Evolutionary conservation across 2,329 filamentous ascomycete species (phyloP).

Genomic region (Scedosporium minutisporum): DNA sequence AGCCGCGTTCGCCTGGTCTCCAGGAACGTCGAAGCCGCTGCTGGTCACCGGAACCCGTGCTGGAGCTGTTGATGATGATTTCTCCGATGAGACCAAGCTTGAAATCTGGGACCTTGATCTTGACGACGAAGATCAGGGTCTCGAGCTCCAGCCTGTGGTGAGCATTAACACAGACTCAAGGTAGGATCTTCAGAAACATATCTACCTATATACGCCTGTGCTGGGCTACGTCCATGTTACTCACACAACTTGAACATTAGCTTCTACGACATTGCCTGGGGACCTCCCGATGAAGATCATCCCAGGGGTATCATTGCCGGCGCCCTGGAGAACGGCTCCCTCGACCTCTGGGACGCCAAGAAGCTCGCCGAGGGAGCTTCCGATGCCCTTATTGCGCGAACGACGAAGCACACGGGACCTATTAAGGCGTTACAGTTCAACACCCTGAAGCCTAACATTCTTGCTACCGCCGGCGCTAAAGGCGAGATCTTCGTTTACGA

Average conservation of each 20-base stretch:
- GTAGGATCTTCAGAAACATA: conserved; percentile 34
- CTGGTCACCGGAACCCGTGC: conserved; percentile 90
- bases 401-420: conserved; percentile 80
- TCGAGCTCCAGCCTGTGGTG: conserved; percentile 77
- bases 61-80: conserved; percentile 91
- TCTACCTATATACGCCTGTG: background rate
- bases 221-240: background rate
- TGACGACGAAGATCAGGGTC: conserved; percentile 62
- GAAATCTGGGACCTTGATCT: conserved; percentile 93
- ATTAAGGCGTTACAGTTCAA: conserved; percentile 98
- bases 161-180: conserved; percentile 83
- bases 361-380: conserved; percentile 47
- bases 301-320: conserved; percentile 87
- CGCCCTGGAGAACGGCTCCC: conserved; percentile 84
- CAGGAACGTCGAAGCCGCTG: conserved; percentile 66
- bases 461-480: conserved; percentile 87
- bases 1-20: conserved; percentile 94
- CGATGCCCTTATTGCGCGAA: conserved; percentile 77
- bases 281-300: conserved; percentile 66
- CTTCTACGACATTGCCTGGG: conserved; percentile 97
- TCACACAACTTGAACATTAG: conserved; percentile 33
- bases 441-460: conserved; percentile 77
- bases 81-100: conserved; percentile 92
- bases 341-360: conserved; percentile 88
- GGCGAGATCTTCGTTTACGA: conserved; percentile 96